Evolutionary conservation across 2,329 filamentous ascomycete genomes (phyloP), one percentile per base, ranked within the genome.

Genomic region (Apiospora pterosperma): DNA sequence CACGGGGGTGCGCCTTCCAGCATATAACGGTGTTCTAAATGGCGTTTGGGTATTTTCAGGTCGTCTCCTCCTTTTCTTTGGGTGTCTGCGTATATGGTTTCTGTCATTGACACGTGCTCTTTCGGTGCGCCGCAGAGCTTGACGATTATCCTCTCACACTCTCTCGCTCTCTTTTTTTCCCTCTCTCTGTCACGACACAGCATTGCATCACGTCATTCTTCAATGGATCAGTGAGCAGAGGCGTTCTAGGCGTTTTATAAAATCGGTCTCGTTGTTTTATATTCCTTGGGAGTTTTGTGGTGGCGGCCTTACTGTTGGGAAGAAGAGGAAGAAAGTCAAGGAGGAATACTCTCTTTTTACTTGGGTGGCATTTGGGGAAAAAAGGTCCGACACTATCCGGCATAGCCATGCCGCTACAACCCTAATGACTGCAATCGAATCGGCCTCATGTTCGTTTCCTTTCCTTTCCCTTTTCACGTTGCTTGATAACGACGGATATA

Each of bases 21-120:
- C 65, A 74, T 74, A 68, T 71, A 65, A 69, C 68, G 68, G 67
- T 70, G 64, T 67, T 64, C 65, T 36, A 25, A 67, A 61, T 62
- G 63, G 67, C 63, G 67, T 65, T 60, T 59, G 63, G 41, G 59
- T 59, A 61, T 63, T 62, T 59, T 36, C 11, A 16, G 16, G 21
- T 16, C 19, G 42, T 21, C 19, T 63, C 12, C 65, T 61, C 63
- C 66, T 62, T 31, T 59, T 61, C 21, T 11, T 39, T 44, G 41
- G 3, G 48, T 55, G 44, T 62, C 64, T 42, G 41, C 21, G 28
- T 59, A 28, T 23, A 25, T 23, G n/a, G 61, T 41, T 64, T 31
- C 60, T 44, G 21, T 36, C 31, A 23, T 61, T 25, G 59, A 28
- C 62, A 21, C 61, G 52, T 59, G 48, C 48, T 55, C 48, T 55